Evolutionary conservation across 257 asterid genomes (phyloP).

Genomic region (Echium plantagineum): DNA sequence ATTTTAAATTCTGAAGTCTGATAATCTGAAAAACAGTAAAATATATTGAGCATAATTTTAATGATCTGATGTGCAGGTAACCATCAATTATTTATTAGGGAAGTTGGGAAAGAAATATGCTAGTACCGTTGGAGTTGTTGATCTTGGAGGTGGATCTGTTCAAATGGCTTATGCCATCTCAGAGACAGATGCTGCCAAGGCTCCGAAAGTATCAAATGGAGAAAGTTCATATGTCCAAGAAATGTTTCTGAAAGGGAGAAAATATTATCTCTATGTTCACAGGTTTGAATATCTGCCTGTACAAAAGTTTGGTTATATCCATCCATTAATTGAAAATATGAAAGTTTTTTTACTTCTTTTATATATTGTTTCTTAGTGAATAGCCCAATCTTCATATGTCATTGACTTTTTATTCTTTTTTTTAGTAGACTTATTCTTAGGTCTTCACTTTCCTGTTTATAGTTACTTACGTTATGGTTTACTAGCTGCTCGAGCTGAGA

Average conservation of each 20-base stretch:
- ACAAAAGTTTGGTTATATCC: neutral
- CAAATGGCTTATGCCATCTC: slow-evolving; percentile 46
- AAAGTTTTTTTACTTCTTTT: neutral
- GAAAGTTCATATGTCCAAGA: slow-evolving; percentile 30
- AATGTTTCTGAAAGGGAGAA: slow-evolving; percentile 32
- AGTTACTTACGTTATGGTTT: slow-evolving; percentile 39
- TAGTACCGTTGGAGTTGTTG: slow-evolving; percentile 57
- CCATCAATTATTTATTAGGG: slow-evolving; percentile 56
- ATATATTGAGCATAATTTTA: neutral
- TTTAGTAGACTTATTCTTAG: neutral
- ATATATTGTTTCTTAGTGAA: neutral
- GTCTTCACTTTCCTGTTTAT: slow-evolving; percentile 1
- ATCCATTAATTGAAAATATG: neutral
- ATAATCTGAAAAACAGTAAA: too few species aligned
- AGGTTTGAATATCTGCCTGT: slow-evolving; percentile 18
- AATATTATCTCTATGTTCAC: slow-evolving; percentile 38
- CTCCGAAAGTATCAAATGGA: slow-evolving; percentile 26
- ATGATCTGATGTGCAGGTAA: slow-evolving; percentile 27
- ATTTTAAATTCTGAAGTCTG: neutral
- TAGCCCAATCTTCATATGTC: neutral
- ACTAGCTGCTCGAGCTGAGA: slow-evolving; percentile 47
- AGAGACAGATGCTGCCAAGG: slow-evolving; percentile 33
- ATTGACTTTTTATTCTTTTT: neutral
- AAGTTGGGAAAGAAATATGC: slow-evolving; percentile 36
- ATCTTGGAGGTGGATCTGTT: slow-evolving; percentile 60